Conservation (phyloP, 805 yeast genomes). For the Naumovozyma dairenensis region DNA sequence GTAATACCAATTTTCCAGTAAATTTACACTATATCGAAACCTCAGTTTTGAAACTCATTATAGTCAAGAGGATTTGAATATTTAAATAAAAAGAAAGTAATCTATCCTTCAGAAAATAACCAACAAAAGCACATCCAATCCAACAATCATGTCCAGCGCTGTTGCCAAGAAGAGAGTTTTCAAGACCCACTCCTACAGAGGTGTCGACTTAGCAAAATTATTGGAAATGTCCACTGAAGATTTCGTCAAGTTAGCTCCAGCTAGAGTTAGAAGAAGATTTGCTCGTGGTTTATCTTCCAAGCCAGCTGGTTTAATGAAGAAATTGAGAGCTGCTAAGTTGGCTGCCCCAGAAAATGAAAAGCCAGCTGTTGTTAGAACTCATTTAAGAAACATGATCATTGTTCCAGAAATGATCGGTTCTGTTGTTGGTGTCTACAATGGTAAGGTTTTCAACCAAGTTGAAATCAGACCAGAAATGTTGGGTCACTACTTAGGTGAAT, state of each 20-base stretch:
- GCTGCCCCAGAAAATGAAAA: slow-evolving; percentile 87
- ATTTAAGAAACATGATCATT: slow-evolving; percentile 96
- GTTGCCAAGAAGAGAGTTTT: slow-evolving; percentile 74
- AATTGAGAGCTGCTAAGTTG: slow-evolving; percentile 94
- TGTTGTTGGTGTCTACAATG: slow-evolving; percentile 98
- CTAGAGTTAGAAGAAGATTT: slow-evolving; percentile 99
- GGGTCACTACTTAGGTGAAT: slow-evolving; percentile 99
- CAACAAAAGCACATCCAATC: neutral
- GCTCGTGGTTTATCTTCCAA: slow-evolving; percentile 93
- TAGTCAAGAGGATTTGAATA: too few relatives aligned
- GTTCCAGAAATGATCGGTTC: slow-evolving; percentile 99
- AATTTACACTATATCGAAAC: too few relatives aligned
- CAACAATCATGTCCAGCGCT: slow-evolving; percentile 23
- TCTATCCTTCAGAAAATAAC: too few relatives aligned
- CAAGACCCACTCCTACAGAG: slow-evolving; percentile 97
- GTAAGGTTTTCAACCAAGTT: slow-evolving; percentile 98
- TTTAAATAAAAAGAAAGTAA: too few relatives aligned
- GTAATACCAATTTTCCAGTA: too few relatives aligned
- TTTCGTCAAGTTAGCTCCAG: slow-evolving; percentile 90
- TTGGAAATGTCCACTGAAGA: slow-evolving; percentile 93
- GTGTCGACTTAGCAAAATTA: slow-evolving; percentile 92
- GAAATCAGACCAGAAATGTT: slow-evolving; percentile 99
- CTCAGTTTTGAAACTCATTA: too few relatives aligned
- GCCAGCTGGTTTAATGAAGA: slow-evolving; percentile 93
- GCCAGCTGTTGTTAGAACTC: slow-evolving; percentile 97